Base-by-base conservation (phyloP, 257 asterid genomes). In the Cordia subcordata region DNA sequence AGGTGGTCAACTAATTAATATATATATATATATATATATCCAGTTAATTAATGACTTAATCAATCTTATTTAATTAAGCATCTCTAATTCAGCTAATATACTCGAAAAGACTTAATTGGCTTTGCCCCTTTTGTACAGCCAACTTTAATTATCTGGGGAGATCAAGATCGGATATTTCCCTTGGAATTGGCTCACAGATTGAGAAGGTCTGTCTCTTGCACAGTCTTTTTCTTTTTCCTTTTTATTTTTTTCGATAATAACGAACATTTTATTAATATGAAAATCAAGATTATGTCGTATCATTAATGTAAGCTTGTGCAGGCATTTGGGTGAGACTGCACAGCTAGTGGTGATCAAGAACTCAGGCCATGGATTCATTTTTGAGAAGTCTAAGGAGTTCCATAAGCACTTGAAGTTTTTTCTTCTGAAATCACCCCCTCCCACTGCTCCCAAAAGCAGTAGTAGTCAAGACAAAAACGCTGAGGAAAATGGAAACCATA, bases 101-200 rank as follows among this genome's bases (percentile, higher is more conserved):
- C n/a, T n/a, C n/a, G n/a, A n/a, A n/a, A n/a, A n/a, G n/a, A n/a
- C n/a, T n/a, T n/a, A n/a, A n/a, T n/a, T n/a, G n/a, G n/a, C n/a
- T n/a, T n/a, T n/a, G n/a, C n/a, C n/a, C n/a, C n/a, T n/a, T 11
- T 49, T 32, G 10, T 67, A 71, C 86, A 83, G 91, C 89, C 86
- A 55, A 81, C 92, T 5, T 63, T 83, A 16, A 75, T 86, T 12
- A 39, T 86, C 0, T 86, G 89, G 95, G 95, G 95, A 33, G 95
- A 86, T 60, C 71, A 81, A 67, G 95, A 86, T 71, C 71, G 70
- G 33, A 69, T 86, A 45, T 86, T 86, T 61, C 95, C 92, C 3
- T 13, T 86, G 8, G 85, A 86, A 68, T 69, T 86, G 46, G 95
- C 82, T 65, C 55, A 79, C 72, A 77, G 95, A 69, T 67, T 86